Conservation (phyloP, 2,329 filamentous ascomycete genomes). For the Beauveria medogensis region DNA sequence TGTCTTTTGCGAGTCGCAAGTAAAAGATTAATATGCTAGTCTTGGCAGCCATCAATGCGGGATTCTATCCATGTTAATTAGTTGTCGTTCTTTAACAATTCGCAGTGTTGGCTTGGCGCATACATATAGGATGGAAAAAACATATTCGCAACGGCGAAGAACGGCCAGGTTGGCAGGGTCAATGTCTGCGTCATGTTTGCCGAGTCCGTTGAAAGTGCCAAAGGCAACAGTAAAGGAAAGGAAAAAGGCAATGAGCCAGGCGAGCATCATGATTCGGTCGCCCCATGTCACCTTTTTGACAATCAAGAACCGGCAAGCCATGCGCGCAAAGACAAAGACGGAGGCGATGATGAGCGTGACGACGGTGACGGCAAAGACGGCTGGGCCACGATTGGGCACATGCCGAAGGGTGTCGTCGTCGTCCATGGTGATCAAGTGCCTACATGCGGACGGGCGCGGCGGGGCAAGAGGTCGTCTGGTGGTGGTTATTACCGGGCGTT, state of each 20-base stretch:
- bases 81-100: not conserved
- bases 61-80: constrained; percentile 52
- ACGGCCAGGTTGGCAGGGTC: constrained; percentile 35
- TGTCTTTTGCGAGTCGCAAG: constrained; percentile 70
- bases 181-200: constrained; percentile 58
- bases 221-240: constrained; percentile 59
- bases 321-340: constrained; percentile 65
- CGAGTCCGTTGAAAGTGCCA: constrained; percentile 56
- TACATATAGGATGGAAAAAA: constrained; percentile 56
- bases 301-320: constrained; percentile 65
- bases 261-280: constrained; percentile 72
- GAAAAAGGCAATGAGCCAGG: constrained; percentile 66
- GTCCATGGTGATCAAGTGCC: not conserved
- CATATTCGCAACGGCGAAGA: constrained; percentile 54
- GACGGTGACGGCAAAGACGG: constrained; percentile 63
- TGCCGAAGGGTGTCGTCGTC: constrained; percentile 16
- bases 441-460: not conserved
- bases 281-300: constrained; percentile 66
- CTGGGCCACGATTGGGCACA: constrained; percentile 44
- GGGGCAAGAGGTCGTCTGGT: not conserved
- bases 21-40: constrained; percentile 91
- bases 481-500: not conserved
- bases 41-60: constrained; percentile 83
- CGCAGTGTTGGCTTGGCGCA: constrained; percentile 16
- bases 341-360: constrained; percentile 61